Conservation (phyloP, 1,139 yeast genomes). For the Kodamaea sp. region DNA sequence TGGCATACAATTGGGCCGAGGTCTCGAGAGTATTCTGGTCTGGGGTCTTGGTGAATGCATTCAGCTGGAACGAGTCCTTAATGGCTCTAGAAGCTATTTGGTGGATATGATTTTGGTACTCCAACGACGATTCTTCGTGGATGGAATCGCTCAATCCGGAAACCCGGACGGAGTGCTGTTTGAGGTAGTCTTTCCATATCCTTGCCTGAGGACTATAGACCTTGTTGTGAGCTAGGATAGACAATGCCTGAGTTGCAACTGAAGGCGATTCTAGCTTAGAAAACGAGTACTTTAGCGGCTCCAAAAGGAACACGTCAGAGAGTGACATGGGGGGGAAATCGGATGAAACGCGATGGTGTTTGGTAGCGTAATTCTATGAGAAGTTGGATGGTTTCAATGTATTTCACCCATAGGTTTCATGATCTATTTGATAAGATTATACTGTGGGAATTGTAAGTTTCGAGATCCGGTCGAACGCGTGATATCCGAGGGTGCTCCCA, state of each 20-base stretch:
- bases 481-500: too few relatives aligned
- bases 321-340: background rate
- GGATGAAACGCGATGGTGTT: too few relatives aligned
- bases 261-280: conserved; percentile 1
- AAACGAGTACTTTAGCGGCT: conserved; percentile 4
- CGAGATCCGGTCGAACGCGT: too few relatives aligned
- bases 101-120: background rate
- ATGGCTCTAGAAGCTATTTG: conserved; percentile 1
- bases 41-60: conserved; percentile 7
- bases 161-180: background rate
- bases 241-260: conserved; percentile 2
- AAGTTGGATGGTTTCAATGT: too few relatives aligned
- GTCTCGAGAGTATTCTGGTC: conserved; percentile 1
- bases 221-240: conserved; percentile 1
- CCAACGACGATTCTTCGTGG: background rate
- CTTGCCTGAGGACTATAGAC: conserved; percentile 2
- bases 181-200: conserved; percentile 1
- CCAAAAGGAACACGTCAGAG: background rate
- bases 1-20: conserved; percentile 7
- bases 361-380: too few relatives aligned
- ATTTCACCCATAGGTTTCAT: too few relatives aligned
- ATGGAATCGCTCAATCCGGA: too few relatives aligned
- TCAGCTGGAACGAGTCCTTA: conserved; percentile 4
- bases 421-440: too few relatives aligned
- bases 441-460: too few relatives aligned